Evolutionary conservation across 371 early-diverging fungal species (phyloP).

Genomic region (Choanephora cucurbitarum): DNA sequence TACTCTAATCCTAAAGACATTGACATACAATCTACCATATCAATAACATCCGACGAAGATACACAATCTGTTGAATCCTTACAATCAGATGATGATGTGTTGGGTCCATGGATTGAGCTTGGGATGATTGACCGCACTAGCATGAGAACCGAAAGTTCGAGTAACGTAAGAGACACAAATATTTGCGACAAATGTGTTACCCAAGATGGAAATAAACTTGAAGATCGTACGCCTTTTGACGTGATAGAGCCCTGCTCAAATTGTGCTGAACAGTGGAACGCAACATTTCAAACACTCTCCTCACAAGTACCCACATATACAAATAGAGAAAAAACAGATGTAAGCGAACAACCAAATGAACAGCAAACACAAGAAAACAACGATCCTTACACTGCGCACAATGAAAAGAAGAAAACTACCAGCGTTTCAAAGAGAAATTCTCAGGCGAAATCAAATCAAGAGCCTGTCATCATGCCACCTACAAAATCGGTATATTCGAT

Average conservation of each 20-base stretch:
- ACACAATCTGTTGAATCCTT: conserved; percentile 22
- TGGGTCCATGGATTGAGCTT: conserved; percentile 45
- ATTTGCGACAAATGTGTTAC: not conserved
- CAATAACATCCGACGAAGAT: not conserved
- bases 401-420: too few species aligned
- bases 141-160: not conserved
- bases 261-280: not conserved
- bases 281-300: too few species aligned
- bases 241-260: conserved; percentile 1
- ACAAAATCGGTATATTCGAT: conserved; percentile 16
- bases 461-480: conserved; percentile 13
- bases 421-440: not conserved
- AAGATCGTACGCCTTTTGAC: conserved; percentile 14
- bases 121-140: conserved; percentile 12
- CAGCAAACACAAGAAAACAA: too few species aligned
- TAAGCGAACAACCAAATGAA: too few species aligned
- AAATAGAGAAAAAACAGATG: too few species aligned
- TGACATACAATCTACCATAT: too few species aligned
- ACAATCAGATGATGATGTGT: conserved; percentile 44
- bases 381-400: too few species aligned
- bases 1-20: too few species aligned
- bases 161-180: not conserved
- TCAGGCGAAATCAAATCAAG: not conserved
- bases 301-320: too few species aligned
- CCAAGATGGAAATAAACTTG: not conserved